Conservation (phyloP, 768 basidiomycete genomes). For the Harrya chromipes region DNA sequence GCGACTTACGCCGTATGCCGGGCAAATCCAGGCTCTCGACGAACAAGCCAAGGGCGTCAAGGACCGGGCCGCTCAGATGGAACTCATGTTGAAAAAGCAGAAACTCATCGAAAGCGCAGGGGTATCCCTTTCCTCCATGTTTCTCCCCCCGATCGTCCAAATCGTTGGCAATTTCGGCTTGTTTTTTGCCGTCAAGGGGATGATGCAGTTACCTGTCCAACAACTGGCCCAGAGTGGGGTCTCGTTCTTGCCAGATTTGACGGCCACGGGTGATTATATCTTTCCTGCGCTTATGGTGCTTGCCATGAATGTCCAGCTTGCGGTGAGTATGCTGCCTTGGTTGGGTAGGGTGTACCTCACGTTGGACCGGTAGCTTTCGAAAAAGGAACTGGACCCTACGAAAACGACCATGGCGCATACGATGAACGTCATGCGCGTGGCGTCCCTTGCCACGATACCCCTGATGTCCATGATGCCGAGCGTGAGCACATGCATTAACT, state of each 20-base stretch:
- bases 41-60: slow-evolving; percentile 33
- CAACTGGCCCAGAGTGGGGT: slow-evolving; percentile 79
- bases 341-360: background rate
- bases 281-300: slow-evolving; percentile 60
- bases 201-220: slow-evolving; percentile 68
- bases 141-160: slow-evolving; percentile 64
- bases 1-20: slow-evolving; percentile 33
- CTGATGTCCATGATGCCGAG: slow-evolving; percentile 60
- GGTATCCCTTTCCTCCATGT: slow-evolving; percentile 53
- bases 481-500: slow-evolving; percentile 42
- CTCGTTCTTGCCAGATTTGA: slow-evolving; percentile 72
- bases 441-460: slow-evolving; percentile 50
- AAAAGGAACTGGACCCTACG: slow-evolving; percentile 50
- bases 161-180: slow-evolving; percentile 72
- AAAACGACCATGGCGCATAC: slow-evolving; percentile 60
- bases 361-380: slow-evolving; percentile 37
- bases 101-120: slow-evolving; percentile 61
- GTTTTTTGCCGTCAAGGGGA: slow-evolving; percentile 76
- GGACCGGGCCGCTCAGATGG: slow-evolving; percentile 43
- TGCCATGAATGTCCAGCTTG: slow-evolving; percentile 66
- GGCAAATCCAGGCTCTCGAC: slow-evolving; percentile 53
- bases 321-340: slow-evolving; percentile 41
- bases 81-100: slow-evolving; percentile 43
- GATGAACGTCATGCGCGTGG: slow-evolving; percentile 62
- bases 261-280: slow-evolving; percentile 72